phyloP scores from a whole-genome alignment of 2,329 filamentous ascomycete species.

The Boeremia lycopersici region DNA sequence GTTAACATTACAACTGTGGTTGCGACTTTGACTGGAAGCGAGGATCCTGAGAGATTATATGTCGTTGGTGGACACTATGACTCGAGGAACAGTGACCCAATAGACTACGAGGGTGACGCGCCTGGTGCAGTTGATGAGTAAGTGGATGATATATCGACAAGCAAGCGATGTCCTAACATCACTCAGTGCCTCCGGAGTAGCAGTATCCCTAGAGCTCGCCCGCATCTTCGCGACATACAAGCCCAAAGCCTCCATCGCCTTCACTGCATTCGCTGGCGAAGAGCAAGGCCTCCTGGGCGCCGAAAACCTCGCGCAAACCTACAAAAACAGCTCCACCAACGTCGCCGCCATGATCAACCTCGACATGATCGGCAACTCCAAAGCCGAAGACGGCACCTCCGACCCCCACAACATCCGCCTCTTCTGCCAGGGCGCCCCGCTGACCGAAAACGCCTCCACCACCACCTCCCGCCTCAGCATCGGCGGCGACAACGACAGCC shows the following conservation, averaged over 20 bases:
- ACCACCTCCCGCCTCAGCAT: conserved; percentile 45
- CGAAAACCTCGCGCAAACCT: conserved; percentile 56
- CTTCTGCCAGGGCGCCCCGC: conserved; percentile 56
- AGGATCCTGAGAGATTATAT: conserved; percentile 55
- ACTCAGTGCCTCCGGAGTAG: conserved; percentile 22
- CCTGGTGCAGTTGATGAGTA: conserved; percentile 61
- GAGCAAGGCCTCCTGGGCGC: conserved; percentile 61
- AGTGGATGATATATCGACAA: neutral
- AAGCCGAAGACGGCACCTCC: conserved; percentile 49
- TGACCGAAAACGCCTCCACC: conserved; percentile 49
- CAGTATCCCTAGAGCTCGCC: conserved; percentile 59
- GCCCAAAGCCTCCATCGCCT: conserved; percentile 58
- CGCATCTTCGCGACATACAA: conserved; percentile 55
- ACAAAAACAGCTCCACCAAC: conserved; percentile 56
- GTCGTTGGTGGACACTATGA: conserved; percentile 63
- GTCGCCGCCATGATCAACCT: conserved; percentile 62
- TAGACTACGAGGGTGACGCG: conserved; percentile 57
- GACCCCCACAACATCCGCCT: conserved; percentile 59
- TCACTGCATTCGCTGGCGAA: conserved; percentile 61
- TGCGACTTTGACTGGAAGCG: conserved; percentile 53
- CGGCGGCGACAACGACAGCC: conserved; percentile 57
- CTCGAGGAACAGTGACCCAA: conserved; percentile 54
- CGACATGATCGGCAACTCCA: conserved; percentile 58
- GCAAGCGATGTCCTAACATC: neutral
- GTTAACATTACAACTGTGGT: conserved; percentile 58